A percentile compares a stretch with the other conserved stretches of the same genome.
phyloP scores from a whole-genome alignment of 202 grass and related monocot species.

The Elaeis oleifera region DNA sequence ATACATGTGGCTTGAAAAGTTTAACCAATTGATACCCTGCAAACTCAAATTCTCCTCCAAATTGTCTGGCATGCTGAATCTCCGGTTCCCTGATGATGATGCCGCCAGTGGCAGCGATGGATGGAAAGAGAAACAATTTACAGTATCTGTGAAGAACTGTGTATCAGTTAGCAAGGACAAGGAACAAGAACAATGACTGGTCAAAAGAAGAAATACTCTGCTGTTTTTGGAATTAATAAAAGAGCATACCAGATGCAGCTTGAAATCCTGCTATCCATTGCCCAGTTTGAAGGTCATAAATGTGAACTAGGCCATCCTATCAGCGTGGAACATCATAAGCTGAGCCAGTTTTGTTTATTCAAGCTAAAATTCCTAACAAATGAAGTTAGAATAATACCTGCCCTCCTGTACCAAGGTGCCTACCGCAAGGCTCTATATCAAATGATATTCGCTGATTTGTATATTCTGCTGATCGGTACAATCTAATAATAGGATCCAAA shows the following conservation, averaged over 20 bases:
- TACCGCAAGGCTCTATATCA: slow-evolving; percentile 90
- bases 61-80: slow-evolving; percentile 52
- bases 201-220: background rate
- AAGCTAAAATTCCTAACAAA: slow-evolving; percentile 12
- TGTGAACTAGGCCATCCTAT: slow-evolving; percentile 85
- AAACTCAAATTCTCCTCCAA: slow-evolving; percentile 45
- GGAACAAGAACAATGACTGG: slow-evolving; percentile 1
- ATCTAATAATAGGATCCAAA: slow-evolving; percentile 34
- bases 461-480: slow-evolving; percentile 80
- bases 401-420: slow-evolving; percentile 78
- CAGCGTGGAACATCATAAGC: background rate
- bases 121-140: slow-evolving; percentile 78
- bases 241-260: slow-evolving; percentile 69
- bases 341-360: background rate
- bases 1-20: background rate
- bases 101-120: slow-evolving; percentile 63
- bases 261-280: slow-evolving; percentile 73
- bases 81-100: slow-evolving; percentile 85
- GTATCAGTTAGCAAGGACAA: slow-evolving; percentile 11
- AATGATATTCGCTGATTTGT: slow-evolving; percentile 96
- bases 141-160: slow-evolving; percentile 61
- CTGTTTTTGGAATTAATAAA: slow-evolving; percentile 8
- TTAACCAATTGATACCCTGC: slow-evolving; percentile 28
- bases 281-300: slow-evolving; percentile 88
- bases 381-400: slow-evolving; percentile 40